Base-by-base conservation (phyloP, 2,329 filamentous ascomycete species). In the Colletotrichum sansevieriae region DNA sequence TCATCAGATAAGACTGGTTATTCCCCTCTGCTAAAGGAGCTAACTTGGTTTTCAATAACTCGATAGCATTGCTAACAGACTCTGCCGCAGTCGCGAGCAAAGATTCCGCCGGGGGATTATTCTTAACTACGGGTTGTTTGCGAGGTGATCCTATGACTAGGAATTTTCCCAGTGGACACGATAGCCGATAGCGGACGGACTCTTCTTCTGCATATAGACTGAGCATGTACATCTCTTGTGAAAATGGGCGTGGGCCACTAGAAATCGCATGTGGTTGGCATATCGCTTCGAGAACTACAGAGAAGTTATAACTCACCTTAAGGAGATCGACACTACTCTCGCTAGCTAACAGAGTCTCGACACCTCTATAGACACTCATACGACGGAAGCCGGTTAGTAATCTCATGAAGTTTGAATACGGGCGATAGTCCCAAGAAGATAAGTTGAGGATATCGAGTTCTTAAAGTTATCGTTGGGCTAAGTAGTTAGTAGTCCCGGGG, bases 261-360 rank as follows among this genome's bases (percentile, higher is more conserved):
- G 13, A 5, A 11, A 8, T 2, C 37, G n/a, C 33, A 12, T 3
- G n/a, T 13, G 13, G 15, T 55, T 20, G 20, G 49, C 1, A 54
- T 0, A 18, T 6, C 0, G 1, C 13, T n/a, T 3, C 0, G 3
- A 1, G 12, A 39, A 3, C 2, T 8, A 18, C 11, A n/a, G 0
- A 3, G 12, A 1, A 1, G 20, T 1, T 3, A 29, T 3, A 51
- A 13, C 2, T 33, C 12, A 55, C 51, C 51, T 55, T 18, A 15
- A 6, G 29, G 29, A 11, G 29, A 55, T 8, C 33, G 51, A 8
- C 29, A 18, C 12, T 35, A 13, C 1, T 33, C 0, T 39, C 18
- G 29, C 51, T 29, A 55, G 12, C 33, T 39, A n/a, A 15, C 51
- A 11, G n/a, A 13, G 3, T 55, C 18, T 1, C 51, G 51, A 18